Conservation (phyloP, 257 asterid species). For the Solanum boliviense region DNA sequence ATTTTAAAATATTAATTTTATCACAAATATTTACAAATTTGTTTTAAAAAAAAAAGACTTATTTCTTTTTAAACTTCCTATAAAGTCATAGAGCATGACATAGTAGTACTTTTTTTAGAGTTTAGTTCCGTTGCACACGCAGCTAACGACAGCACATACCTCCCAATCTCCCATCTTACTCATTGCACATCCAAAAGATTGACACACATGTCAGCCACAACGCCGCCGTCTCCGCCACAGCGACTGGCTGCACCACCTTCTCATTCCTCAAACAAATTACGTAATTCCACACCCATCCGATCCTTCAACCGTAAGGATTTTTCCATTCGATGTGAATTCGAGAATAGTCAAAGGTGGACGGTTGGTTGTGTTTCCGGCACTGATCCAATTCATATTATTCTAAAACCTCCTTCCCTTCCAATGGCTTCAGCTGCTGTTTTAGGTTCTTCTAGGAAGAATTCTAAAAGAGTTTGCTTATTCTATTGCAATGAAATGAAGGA, state of each 20-base stretch:
- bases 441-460: slow-evolving; percentile 25
- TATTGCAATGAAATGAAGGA: slow-evolving; percentile 82
- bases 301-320: slow-evolving; percentile 1
- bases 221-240: slow-evolving; percentile 25
- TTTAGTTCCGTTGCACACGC: neutral
- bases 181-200: neutral
- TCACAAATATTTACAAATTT: too few relatives aligned
- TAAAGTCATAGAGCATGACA: neutral
- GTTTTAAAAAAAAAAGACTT: too few relatives aligned
- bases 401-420: slow-evolving; percentile 61
- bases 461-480: slow-evolving; percentile 65
- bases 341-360: slow-evolving; percentile 52
- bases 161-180: neutral
- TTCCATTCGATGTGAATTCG: slow-evolving; percentile 43
- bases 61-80: neutral
- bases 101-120: too few relatives aligned
- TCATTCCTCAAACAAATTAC: slow-evolving; percentile 15
- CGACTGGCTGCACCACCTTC: neutral
- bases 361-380: slow-evolving; percentile 61
- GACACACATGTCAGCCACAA: slow-evolving; percentile 47
- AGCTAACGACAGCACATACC: neutral
- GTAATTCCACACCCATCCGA: neutral
- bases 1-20: too few relatives aligned
- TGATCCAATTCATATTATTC: slow-evolving; percentile 81
- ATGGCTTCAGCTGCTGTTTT: slow-evolving; percentile 28